Conservation (phyloP, 2,329 filamentous ascomycete species). For the Plenodomus tracheiphilus region DNA sequence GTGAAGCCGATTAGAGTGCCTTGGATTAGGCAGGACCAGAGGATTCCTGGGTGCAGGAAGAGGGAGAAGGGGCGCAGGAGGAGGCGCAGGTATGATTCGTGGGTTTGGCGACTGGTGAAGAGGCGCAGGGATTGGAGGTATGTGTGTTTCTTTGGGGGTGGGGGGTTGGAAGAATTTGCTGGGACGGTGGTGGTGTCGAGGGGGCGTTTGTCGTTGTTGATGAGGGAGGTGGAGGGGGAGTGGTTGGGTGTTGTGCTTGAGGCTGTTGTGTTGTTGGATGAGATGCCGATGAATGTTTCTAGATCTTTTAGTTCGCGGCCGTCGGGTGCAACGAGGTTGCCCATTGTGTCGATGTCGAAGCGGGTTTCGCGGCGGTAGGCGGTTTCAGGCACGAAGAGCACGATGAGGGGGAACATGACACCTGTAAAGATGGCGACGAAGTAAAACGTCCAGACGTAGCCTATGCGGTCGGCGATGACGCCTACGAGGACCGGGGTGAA, state of each 20-base stretch:
- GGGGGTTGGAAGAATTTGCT: neutral
- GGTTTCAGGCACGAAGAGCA: conserved; percentile 85
- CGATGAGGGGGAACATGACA: conserved; percentile 67
- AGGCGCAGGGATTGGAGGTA: conserved; percentile 65
- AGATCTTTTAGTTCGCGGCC: conserved; percentile 1
- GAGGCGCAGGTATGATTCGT: conserved; percentile 70
- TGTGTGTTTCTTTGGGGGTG: conserved; percentile 55
- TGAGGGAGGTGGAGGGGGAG: neutral
- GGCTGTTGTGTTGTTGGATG: neutral
- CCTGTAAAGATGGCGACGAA: conserved; percentile 83
- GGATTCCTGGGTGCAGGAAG: conserved; percentile 4
- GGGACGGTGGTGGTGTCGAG: conserved; percentile 5
- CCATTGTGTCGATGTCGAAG: conserved; percentile 70
- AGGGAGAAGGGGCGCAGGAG: conserved; percentile 59
- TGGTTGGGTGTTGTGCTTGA: neutral
- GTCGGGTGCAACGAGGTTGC: conserved; percentile 27
- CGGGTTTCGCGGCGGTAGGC: conserved; percentile 69
- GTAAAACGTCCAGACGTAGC: conserved; percentile 90
- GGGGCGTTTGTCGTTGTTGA: neutral
- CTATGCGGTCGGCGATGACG: conserved; percentile 74
- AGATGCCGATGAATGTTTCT: neutral
- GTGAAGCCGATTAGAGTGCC: conserved; percentile 94
- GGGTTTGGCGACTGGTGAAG: conserved; percentile 81
- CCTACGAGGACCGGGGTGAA: conserved; percentile 88
- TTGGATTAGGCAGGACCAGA: conserved; percentile 70